These are phyloP conservation scores for Alternaria sp. DNA, from an alignment of 2,329 filamentous ascomycete species.

Conservation along the genomic window DNA sequence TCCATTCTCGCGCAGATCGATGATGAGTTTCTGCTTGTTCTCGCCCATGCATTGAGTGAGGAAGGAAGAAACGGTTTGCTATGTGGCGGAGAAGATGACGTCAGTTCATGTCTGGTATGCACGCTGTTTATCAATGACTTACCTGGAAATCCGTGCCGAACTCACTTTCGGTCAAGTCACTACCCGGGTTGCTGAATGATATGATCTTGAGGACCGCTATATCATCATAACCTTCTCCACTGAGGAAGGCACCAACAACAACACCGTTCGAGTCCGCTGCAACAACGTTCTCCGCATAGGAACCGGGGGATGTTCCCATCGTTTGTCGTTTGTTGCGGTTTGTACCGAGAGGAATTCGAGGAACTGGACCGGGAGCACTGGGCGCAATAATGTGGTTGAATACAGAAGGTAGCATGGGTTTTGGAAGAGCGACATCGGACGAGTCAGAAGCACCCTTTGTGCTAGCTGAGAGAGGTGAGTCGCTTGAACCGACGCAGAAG, in stretches of 20 bases:
- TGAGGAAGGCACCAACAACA: slow-evolving; percentile 54
- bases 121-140: not conserved
- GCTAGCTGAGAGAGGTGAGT: not conserved
- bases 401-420: not conserved
- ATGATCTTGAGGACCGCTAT: slow-evolving; percentile 54
- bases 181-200: slow-evolving; percentile 40
- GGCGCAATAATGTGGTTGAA: slow-evolving; percentile 4
- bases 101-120: not conserved
- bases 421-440: not conserved
- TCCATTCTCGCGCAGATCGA: slow-evolving; percentile 66
- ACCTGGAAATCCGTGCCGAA: slow-evolving; percentile 36
- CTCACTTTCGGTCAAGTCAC: slow-evolving; percentile 14
- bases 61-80: slow-evolving; percentile 46
- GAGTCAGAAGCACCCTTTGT: slow-evolving; percentile 5
- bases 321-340: slow-evolving; percentile 28
- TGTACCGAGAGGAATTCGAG: slow-evolving; percentile 30
- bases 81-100: not conserved
- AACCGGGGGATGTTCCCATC: not conserved
- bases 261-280: slow-evolving; percentile 21
- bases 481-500: slow-evolving; percentile 35
- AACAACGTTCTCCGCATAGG: slow-evolving; percentile 21
- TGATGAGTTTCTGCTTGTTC: slow-evolving; percentile 63
- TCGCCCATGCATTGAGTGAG: slow-evolving; percentile 52
- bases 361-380: slow-evolving; percentile 14
- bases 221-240: slow-evolving; percentile 38